Evolutionary conservation across 108 stramenopile species (phyloP).

Genomic region (Skeletonema costatum): DNA sequence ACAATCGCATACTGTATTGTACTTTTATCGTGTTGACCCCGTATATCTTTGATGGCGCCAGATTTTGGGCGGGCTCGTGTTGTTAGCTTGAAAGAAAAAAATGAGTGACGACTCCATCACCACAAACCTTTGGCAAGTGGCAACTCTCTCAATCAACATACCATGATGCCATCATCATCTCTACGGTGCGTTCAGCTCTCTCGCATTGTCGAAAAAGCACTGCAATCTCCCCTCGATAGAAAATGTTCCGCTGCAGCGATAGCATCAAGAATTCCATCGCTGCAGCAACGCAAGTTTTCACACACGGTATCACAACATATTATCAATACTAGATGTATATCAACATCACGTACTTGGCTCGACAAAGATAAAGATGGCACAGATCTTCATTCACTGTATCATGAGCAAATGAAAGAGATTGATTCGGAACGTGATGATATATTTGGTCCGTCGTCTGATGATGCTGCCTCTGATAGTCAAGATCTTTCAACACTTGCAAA

Average conservation of each 20-base stretch:
- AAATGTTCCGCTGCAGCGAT: not conserved
- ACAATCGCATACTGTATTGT: too few species aligned
- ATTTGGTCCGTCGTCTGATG: slow-evolving; percentile 24
- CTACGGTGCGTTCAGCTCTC: not conserved
- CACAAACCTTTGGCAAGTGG: too few species aligned
- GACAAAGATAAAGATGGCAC: not conserved
- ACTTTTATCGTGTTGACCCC: too few species aligned
- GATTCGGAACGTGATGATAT: slow-evolving; percentile 28
- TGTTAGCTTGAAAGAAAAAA: too few species aligned
- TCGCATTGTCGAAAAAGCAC: not conserved
- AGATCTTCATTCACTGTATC: slow-evolving; percentile 42
- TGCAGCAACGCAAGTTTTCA: not conserved
- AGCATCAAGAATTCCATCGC: not conserved
- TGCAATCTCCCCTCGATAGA: not conserved
- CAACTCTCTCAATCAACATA: not conserved
- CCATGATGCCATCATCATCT: not conserved
- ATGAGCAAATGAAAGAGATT: slow-evolving; percentile 50
- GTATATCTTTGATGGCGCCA: too few species aligned
- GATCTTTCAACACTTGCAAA: slow-evolving; percentile 25
- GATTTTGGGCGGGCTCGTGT: too few species aligned
- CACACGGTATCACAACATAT: not conserved
- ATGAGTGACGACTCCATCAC: too few species aligned
- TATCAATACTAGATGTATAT: not conserved
- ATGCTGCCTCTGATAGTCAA: slow-evolving; percentile 15
- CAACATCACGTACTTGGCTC: not conserved